Evolutionary conservation across 202 grass and related monocot genomes (phyloP), one percentile per base, ranked within the genome.

Genomic region (Eragrostis tef): DNA sequence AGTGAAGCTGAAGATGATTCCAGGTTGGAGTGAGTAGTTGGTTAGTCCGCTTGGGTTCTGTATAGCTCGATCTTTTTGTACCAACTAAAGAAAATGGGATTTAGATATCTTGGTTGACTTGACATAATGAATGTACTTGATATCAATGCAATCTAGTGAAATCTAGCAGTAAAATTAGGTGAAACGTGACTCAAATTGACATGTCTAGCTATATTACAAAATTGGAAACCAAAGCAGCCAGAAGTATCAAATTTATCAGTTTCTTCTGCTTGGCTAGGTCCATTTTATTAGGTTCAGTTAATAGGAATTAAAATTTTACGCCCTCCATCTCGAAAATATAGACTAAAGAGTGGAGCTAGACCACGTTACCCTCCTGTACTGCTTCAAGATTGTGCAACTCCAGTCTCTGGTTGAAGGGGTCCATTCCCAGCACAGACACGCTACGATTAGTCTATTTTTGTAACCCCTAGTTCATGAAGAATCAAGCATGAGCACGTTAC

Each of bases 1-100:
- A 61, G 60, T 60, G 26, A 56, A 77, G 27, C 54, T 85, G 36
- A 75, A n/a, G 11, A 21, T 6, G 7, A 7, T 81, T 76, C 25
- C 36, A 75, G 71, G 17, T 69, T 80, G 66, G 50, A 25, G 20
- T 54, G 20, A 27, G 78, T 44, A 57, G 21, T 58, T 47, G 22
- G 6, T 70, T 68, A 57, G 34, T 45, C 43, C 8, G 2, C 14
- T 13, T 0, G 36, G 36, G 9, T 29, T 53, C 21, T 9, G 45
- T 70, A 45, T 80, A 31, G 19, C 51, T 6, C 39, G 20, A 20
- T 47, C 39, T 58, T 69, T n/a, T 45, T 47, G 22, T 20, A 59
- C 36, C 58, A 57, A 14, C 6, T 3, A 54, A 69, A 8, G 1
- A 9, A 29, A 69, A 54, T 5, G 41, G 8, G 24, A 67, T 9